Conservation (phyloP, 257 asterid species). For the Coffea canephora region DNA sequence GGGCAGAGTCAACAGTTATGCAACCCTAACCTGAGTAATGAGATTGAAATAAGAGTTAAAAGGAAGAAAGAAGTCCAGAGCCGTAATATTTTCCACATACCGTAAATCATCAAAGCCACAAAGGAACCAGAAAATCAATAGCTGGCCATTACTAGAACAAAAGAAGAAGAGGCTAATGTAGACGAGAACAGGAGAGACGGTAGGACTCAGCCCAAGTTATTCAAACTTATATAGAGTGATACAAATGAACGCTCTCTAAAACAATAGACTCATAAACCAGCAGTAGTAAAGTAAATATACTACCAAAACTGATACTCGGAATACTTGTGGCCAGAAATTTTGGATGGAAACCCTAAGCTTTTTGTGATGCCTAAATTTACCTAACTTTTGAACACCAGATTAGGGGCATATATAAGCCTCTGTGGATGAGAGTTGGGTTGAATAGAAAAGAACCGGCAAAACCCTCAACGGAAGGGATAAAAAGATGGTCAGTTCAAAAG, state of each 20-base stretch:
- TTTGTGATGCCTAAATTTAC: neutral
- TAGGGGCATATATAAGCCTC: neutral
- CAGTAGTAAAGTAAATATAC: neutral
- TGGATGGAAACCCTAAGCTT: constrained; percentile 15
- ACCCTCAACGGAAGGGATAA: neutral
- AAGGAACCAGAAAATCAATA: neutral
- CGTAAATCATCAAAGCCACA: neutral
- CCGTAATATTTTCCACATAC: neutral
- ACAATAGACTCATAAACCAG: neutral
- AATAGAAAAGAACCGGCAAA: neutral
- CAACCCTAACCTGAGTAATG: constrained; percentile 30
- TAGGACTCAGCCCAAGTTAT: neutral
- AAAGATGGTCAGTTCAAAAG: neutral
- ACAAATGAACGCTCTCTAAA: neutral
- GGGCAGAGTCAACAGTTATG: constrained; percentile 9
- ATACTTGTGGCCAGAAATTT: neutral
- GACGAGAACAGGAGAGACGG: neutral
- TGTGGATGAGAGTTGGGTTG: neutral
- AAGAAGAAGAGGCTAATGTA: neutral
- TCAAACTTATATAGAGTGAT: neutral
- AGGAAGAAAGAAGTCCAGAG: neutral
- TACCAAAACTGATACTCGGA: neutral
- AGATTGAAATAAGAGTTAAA: neutral
- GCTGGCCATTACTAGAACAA: neutral
- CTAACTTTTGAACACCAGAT: neutral